Conservation (phyloP, 768 basidiomycete genomes). For the Boletus subcaerulescens region DNA sequence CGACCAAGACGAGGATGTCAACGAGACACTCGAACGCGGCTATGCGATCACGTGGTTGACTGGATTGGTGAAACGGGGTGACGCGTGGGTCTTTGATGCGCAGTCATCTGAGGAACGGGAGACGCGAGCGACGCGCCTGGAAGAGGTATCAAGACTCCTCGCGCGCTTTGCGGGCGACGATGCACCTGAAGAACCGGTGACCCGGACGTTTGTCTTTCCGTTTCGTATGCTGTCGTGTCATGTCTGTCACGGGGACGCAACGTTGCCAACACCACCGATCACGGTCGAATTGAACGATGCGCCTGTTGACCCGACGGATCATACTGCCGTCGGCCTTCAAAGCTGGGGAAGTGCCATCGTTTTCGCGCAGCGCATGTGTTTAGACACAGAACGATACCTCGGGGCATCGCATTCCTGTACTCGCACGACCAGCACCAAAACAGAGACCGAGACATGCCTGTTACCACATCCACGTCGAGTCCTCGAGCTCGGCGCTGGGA, state of each 20-base stretch:
- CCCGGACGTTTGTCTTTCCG: constrained; percentile 54
- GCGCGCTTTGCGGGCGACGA: constrained; percentile 46
- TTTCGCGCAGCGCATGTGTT: constrained; percentile 61
- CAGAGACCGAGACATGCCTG: too few species aligned
- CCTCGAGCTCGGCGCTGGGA: constrained; percentile 84
- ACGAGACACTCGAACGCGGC: constrained; percentile 51
- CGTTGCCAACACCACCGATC: constrained; percentile 20
- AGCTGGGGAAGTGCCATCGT: constrained; percentile 82
- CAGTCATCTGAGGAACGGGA: constrained; percentile 36
- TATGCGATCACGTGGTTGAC: constrained; percentile 76
- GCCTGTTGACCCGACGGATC: constrained; percentile 58
- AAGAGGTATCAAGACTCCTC: constrained; percentile 58
- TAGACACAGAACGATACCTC: constrained; percentile 40
- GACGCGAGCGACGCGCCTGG: constrained; percentile 44
- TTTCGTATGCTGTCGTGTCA: constrained; percentile 11
- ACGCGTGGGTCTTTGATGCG: constrained; percentile 40
- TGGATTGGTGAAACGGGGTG: constrained; percentile 60
- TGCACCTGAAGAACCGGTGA: constrained; percentile 41
- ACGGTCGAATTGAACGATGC: constrained; percentile 68
- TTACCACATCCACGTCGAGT: constrained; percentile 40
- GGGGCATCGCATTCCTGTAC: constrained; percentile 20
- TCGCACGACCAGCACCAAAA: background rate
- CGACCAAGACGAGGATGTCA: background rate
- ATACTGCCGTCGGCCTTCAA: constrained; percentile 79
- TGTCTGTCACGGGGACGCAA: background rate